Base-by-base conservation (phyloP, 768 basidiomycete genomes). In the Pulveroboletus sp. region DNA sequence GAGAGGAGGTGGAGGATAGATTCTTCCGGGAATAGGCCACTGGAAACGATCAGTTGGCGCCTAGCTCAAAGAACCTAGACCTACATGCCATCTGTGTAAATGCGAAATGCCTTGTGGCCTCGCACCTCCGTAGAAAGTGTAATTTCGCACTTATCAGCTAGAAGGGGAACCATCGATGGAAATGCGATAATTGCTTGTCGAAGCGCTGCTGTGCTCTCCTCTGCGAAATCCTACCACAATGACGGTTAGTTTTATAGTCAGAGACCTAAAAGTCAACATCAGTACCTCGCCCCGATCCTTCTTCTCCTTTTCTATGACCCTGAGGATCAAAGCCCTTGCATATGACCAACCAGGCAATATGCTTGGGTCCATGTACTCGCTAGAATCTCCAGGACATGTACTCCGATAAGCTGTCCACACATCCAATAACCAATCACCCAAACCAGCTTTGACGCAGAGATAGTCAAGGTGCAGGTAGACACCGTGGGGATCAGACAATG, bases 401-500 rank as follows among this genome's bases (percentile, higher is more conserved):
- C 36, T 60, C 50, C 27, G 47, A 45, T 56, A 53, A 19, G 63
- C 60, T 5, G 51, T 24, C 61, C 73, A 87, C 31, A 89, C 63
- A 33, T 87, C 81, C 37, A 94, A 63, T 10, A 97, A 62, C 94
- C 94, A 98, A 35, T 84, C 72, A 11, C 74, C 63, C 80, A 94
- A 85, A 23, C 84, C 82, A 0, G 86, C 77, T 64, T 94, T 95
- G 51, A 92, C 70, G 0, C 90, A 84, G 19, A 97, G 73, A 61
- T 85, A 88, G 57, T 99, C 94, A 2, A 98, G 75, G 60, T 91
- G 86, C 12, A 94, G 71, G 2, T 87, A 69, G 2, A 85, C 79
- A 2, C 92, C 94, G 59, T 97, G 94, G 0, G 94, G 94, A 59
- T 95, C 94, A n/a, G 73, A 75, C 71, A 79, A 79, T 0, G 94